Conservation (phyloP, 2,329 filamentous ascomycete genomes). For the Lasiodiplodia sp. region DNA sequence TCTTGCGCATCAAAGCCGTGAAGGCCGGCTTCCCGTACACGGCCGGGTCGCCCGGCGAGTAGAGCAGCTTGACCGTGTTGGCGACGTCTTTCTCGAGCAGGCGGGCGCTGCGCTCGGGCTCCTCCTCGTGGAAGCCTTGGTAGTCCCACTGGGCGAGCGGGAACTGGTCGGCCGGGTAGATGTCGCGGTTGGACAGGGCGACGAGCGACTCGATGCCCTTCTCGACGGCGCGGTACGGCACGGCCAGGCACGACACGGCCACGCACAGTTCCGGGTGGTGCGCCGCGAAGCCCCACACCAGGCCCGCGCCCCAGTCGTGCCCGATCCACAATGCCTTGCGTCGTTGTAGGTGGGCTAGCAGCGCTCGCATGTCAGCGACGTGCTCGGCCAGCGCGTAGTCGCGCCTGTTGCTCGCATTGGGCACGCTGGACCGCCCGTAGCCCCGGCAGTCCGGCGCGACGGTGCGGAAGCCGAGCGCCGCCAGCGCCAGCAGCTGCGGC, state of each 20-base stretch:
- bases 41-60: conserved; percentile 36
- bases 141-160: conserved; percentile 49
- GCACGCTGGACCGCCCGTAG: conserved; percentile 44
- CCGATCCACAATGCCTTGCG: conserved; percentile 57
- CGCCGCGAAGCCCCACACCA: conserved; percentile 42
- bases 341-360: conserved; percentile 50
- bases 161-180: conserved; percentile 56
- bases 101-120: conserved; percentile 33
- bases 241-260: conserved; percentile 40
- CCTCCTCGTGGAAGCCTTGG: conserved; percentile 42
- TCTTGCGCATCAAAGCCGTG: conserved; percentile 33
- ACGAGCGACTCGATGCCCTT: conserved; percentile 49
- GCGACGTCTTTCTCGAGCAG: conserved; percentile 38
- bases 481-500: conserved; percentile 43
- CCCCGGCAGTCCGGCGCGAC: conserved; percentile 46
- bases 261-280: conserved; percentile 44
- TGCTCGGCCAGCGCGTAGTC: conserved; percentile 43
- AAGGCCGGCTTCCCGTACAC: conserved; percentile 38
- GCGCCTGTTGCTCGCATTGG: conserved; percentile 34
- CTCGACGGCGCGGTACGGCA: conserved; percentile 54
- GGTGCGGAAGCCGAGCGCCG: conserved; percentile 32
- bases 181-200: conserved; percentile 50
- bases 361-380: conserved; percentile 43
- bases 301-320: conserved; percentile 54
- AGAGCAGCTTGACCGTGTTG: conserved; percentile 38